These are phyloP conservation scores for Coffea humblotiana DNA, from an alignment of 305 asterid genomes.

Conservation along the genomic window DNA sequence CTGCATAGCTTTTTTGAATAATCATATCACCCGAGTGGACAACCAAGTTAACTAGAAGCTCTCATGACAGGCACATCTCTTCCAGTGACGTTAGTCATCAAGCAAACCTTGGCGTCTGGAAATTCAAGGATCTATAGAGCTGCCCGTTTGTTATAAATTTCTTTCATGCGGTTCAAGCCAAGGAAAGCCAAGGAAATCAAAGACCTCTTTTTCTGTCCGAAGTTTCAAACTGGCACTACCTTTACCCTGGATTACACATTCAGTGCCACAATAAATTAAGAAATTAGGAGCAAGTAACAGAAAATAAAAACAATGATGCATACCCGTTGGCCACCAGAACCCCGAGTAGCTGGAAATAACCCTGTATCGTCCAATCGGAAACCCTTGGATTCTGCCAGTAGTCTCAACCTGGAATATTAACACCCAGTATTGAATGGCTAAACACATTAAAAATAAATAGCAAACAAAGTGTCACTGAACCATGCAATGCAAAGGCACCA, in stretches of 20 bases:
- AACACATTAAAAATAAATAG: neutral
- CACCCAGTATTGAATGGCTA: neutral
- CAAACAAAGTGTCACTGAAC: neutral
- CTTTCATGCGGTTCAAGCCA: slow-evolving; percentile 78
- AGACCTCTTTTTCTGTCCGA: slow-evolving; percentile 75
- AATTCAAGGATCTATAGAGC: neutral
- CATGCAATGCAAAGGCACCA: neutral
- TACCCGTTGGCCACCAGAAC: slow-evolving; percentile 73
- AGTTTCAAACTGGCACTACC: slow-evolving; percentile 86
- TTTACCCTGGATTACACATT: slow-evolving; percentile 46
- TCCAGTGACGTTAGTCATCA: neutral
- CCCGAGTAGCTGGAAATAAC: slow-evolving; percentile 74
- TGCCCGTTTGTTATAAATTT: slow-evolving; percentile 48
- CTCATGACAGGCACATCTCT: neutral
- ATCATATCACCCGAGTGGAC: neutral
- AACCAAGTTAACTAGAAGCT: neutral
- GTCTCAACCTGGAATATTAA: slow-evolving; percentile 56
- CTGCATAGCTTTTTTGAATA: too few relatives aligned
- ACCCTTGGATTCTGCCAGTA: slow-evolving; percentile 89
- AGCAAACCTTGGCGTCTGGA: neutral
- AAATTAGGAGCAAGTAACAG: neutral
- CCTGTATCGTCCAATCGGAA: slow-evolving; percentile 92
- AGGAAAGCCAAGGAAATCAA: slow-evolving; percentile 87
- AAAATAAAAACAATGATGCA: slow-evolving; percentile 6
- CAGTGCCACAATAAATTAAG: slow-evolving; percentile 5